Base-by-base conservation (phyloP, 148 eudicot genomes). In the Polygonum maritimum region DNA sequence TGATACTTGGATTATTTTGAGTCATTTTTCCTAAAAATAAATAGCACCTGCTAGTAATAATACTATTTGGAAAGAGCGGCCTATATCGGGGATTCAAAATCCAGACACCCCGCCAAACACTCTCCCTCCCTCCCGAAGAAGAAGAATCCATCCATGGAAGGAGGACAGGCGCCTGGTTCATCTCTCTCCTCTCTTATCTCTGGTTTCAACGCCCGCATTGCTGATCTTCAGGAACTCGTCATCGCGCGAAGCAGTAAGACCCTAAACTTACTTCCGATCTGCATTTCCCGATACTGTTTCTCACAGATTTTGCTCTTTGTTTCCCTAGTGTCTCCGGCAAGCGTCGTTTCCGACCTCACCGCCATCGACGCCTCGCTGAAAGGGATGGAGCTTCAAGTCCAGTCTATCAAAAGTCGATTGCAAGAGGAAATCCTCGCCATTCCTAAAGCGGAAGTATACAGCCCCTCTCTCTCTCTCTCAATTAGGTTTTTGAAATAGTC, bases 361-460 rank as follows among this genome's bases (percentile, higher is more conserved):
- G 91, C 89, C 3, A 81, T 93, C 7, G 98, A 91, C 33, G 82
- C 88, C 9, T 73, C 94, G 22, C 79, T 93, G 62, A 88, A 80
- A 55, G 92, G 86, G 0, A 89, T 93, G 98, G 98, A 93, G 86
- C 86, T 91, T 82, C 98, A 91, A 81, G 87, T 93, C 49, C 91
- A 85, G 47, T 80, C 91, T 1, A 87, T 93, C 73, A 89, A 86
- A 69, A 81, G 84, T 48, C 87, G 92, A 1, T 79, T 93, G 76
- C 93, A 88, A 1, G 98, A 93, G 74, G 98, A 93, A 78, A 84
- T 83, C 73, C 83, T 83, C 70, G 96, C 96, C 74, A 88, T 93
- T 78, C 98, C 98, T 38, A 93, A 93, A 81, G 98, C 96, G 74
- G 91, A 91, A 81, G 98, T 93, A 73, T n/a, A 19, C 12, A 26